Conservation (phyloP, 345 rosid species). For the Citrus hindsii region DNA sequence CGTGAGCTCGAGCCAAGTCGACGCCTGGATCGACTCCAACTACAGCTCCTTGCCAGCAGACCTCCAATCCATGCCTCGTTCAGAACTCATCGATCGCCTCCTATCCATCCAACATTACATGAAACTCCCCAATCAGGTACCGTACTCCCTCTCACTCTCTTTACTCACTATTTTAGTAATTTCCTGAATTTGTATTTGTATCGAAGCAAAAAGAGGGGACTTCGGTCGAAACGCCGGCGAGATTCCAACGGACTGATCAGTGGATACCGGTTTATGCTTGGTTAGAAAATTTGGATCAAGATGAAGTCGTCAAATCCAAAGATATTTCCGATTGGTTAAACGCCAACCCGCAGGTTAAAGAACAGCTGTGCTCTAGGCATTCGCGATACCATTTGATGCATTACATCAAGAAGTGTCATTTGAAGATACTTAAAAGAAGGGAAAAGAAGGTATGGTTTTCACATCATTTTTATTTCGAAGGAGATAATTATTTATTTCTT, state of each 20-base stretch:
- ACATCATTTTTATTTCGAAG: not conserved
- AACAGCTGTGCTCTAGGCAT: constrained; percentile 69
- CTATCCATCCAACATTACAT: constrained; percentile 79
- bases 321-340: constrained; percentile 84
- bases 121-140: constrained; percentile 48
- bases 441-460: constrained; percentile 54
- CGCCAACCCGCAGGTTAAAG: constrained; percentile 61
- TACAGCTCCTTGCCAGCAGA: constrained; percentile 56
- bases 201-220: constrained; percentile 34
- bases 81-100: constrained; percentile 73
- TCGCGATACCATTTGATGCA: constrained; percentile 93
- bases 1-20: constrained; percentile 61
- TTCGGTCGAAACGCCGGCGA: constrained; percentile 58
- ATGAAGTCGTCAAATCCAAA: constrained; percentile 80
- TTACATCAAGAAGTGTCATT: constrained; percentile 88
- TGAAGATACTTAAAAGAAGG: constrained; percentile 88
- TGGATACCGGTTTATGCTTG: constrained; percentile 89
- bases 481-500: not conserved
- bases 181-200: not conserved
- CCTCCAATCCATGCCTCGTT: constrained; percentile 73
- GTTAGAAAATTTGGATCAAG: constrained; percentile 75
- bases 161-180: not conserved
- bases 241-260: constrained; percentile 86
- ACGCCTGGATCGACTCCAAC: constrained; percentile 86
- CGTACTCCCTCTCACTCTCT: not conserved